Base-by-base conservation (phyloP, 768 basidiomycete genomes). In the Mycena indigotica region DNA sequence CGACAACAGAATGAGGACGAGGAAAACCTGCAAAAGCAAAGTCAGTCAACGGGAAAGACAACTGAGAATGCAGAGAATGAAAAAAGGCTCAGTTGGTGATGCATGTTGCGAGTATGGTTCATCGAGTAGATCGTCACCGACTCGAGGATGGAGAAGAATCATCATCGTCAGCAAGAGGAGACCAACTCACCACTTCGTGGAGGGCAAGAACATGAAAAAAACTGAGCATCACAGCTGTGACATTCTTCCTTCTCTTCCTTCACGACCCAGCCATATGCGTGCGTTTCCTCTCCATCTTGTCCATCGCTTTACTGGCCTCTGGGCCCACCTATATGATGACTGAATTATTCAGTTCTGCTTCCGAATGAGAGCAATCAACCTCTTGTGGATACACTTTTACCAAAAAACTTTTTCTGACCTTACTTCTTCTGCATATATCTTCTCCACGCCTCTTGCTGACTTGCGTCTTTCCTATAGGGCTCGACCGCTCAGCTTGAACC, bases 31-130 rank as follows among this genome's bases (percentile, higher is more conserved):
- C 25, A 40, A 52, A 50, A 19, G 50, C n/a, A n/a, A 17, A 44
- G 54, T 57, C 46, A 60, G 54, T 5, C 38, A n/a, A 44, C 38
- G 23, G 53, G 29, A 53, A 32, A 39, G 26, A 50, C 52, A 52
- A 52, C 32, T 35, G 12, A 3, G 50, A 55, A 46, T 35, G 32
- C 52, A 56, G 46, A 50, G 55, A 57, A 58, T 56, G 58, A 58
- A 45, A 53, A 67, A 68, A 70, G 63, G 73, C 70, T 80, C 79
- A 81, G 79, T 77, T 83, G 80, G 80, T 83, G 80, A 81, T 89
- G 87, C 87, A 89, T 88, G 87, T 87, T 85, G 69, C 77, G 86
- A 88, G 86, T 73, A 72, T 70, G 87, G 87, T 79, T 87, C 86
- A 87, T 83, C 74, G 76, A 74, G n/a, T 63, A 70, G 71, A 80